Conservation (phyloP, 2,329 filamentous ascomycete species). For the Akanthomyces lecanii region DNA sequence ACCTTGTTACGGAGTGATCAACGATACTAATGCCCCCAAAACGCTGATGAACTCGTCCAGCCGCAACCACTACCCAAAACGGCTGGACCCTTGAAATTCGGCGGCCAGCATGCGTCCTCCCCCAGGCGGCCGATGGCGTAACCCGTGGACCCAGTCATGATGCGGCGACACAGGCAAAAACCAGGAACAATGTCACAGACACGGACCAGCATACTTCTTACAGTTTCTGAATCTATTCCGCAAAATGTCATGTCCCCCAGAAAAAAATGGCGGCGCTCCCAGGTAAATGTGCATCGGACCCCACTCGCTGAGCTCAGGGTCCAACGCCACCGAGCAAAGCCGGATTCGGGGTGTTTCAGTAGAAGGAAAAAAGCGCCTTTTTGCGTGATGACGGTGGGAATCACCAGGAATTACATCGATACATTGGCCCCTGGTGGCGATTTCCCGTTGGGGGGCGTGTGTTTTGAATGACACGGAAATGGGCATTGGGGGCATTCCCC, state of each 20-base stretch:
- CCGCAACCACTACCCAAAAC: background rate
- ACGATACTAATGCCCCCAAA: background rate
- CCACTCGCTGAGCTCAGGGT: conserved; percentile 14
- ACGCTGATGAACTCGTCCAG: background rate
- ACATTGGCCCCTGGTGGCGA: background rate
- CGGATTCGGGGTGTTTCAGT: background rate
- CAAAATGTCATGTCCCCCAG: background rate
- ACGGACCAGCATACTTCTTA: no score
- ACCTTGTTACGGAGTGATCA: no score
- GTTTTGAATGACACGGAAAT: no score
- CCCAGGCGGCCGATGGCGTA: background rate
- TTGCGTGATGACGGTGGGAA: background rate
- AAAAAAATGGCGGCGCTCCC: background rate
- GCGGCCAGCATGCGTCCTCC: background rate
- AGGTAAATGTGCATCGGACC: background rate
- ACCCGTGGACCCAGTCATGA: conserved; percentile 3
- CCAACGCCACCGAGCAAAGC: conserved; percentile 12
- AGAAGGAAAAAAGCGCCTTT: background rate
- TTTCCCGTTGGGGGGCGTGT: no score
- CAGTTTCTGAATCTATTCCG: background rate
- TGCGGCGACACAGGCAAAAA: background rate
- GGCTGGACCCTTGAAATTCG: conserved; percentile 6
- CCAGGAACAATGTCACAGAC: background rate
- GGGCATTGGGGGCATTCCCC: no score
- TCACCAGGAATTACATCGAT: background rate